A percentile compares a stretch with the other conserved stretches of the same genome.
These are phyloP conservation scores for Melampsora larici-populina DNA, from an alignment of 1,284 basidiomycete species.

Conservation along the genomic window DNA sequence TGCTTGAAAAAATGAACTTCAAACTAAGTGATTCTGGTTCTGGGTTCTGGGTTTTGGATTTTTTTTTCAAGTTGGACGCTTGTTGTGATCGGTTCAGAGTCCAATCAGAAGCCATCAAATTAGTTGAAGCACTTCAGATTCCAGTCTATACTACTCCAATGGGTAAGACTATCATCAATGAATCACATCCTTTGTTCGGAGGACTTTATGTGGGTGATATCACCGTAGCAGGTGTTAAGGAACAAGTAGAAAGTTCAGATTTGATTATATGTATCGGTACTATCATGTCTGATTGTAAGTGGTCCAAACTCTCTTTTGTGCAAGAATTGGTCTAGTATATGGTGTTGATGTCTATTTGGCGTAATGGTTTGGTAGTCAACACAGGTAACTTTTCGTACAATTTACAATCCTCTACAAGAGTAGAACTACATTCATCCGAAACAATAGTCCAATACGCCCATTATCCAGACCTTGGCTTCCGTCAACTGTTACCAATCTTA, in stretches of 20 bases:
- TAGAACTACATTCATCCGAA: constrained; percentile 77
- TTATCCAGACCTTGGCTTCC: constrained; percentile 46
- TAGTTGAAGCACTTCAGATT: constrained; percentile 42
- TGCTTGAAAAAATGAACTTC: constrained; percentile 55
- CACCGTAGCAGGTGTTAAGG: constrained; percentile 63
- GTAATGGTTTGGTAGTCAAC: neutral
- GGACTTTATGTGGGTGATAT: constrained; percentile 62
- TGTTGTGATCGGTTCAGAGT: constrained; percentile 29
- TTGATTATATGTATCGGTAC: constrained; percentile 78
- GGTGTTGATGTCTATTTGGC: constrained; percentile 44
- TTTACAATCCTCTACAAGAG: constrained; percentile 49
- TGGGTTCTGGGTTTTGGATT: neutral
- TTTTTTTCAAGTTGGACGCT: neutral
- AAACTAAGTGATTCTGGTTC: neutral
- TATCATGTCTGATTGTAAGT: constrained; percentile 68
- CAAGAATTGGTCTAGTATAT: no score
- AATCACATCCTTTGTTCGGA: constrained; percentile 77
- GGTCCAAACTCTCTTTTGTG: no score
- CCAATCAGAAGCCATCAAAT: neutral
- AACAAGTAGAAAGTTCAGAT: constrained; percentile 75
- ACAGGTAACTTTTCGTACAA: constrained; percentile 41
- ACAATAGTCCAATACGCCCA: constrained; percentile 60
- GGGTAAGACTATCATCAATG: constrained; percentile 80
- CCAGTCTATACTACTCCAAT: constrained; percentile 65
- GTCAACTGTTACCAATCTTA: constrained; percentile 49